These are phyloP conservation scores for Vigna angularis DNA, from an alignment of 306 rosid genomes.

Conservation along the genomic window DNA sequence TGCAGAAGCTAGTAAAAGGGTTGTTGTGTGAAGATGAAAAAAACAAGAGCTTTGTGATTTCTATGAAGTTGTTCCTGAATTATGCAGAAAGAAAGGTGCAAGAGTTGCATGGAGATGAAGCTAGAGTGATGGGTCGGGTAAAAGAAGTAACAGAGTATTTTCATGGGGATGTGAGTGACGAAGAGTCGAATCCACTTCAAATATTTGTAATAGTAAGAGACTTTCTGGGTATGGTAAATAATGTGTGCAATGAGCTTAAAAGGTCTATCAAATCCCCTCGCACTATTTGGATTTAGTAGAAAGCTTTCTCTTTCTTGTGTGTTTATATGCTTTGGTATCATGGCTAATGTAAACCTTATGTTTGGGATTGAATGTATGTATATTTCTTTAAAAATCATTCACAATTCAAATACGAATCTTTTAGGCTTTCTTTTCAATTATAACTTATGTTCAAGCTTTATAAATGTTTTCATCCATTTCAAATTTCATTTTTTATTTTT, in stretches of 20 bases:
- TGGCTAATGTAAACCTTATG: background rate
- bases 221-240: background rate
- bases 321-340: background rate
- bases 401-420: too few species aligned
- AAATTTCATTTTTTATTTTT: too few species aligned
- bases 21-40: background rate
- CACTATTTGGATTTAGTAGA: background rate
- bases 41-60: background rate
- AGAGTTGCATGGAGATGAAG: background rate
- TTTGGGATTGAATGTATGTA: background rate
- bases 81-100: slow-evolving; percentile 1
- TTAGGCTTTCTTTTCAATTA: too few species aligned
- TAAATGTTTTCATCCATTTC: too few species aligned
- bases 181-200: slow-evolving; percentile 4
- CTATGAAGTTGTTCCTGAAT: background rate
- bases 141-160: slow-evolving; percentile 1
- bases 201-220: slow-evolving; percentile 10
- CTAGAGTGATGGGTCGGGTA: background rate
- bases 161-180: slow-evolving; percentile 16
- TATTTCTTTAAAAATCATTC: too few species aligned
- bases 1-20: background rate
- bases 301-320: background rate
- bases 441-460: too few species aligned
- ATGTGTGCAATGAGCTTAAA: background rate
- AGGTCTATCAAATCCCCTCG: background rate